Percentiles rank a stretch among this genome's conserved stretches.
These are phyloP conservation scores for Myotisia sp. DNA, from an alignment of 2,329 filamentous ascomycete species.

Conservation along the genomic window DNA sequence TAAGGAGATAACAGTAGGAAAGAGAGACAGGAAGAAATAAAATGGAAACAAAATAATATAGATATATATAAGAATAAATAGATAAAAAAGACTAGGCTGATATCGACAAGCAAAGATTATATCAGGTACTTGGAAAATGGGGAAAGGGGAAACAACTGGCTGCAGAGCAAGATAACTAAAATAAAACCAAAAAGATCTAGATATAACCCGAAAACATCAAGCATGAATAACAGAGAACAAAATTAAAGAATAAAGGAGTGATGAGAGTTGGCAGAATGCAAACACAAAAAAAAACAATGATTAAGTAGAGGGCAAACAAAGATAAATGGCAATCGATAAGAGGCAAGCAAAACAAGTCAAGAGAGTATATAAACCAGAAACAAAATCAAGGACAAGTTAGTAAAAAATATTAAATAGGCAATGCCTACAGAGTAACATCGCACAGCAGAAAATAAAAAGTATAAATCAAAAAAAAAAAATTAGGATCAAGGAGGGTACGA, in stretches of 20 bases:
- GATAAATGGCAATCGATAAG: conserved; percentile 14
- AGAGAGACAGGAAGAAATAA: conserved; percentile 1
- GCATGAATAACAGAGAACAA: neutral
- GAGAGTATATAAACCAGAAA: conserved; percentile 4
- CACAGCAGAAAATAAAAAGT: conserved; percentile 13
- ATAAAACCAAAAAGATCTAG: too few species aligned
- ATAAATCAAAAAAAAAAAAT: too few species aligned
- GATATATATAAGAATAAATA: conserved; percentile 3
- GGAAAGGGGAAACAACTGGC: too few species aligned
- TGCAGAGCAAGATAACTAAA: too few species aligned
- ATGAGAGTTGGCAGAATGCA: too few species aligned
- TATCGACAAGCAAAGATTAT: neutral
- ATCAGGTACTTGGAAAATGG: too few species aligned
- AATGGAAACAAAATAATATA: neutral
- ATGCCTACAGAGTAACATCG: conserved; percentile 17
- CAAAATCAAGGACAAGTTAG: conserved; percentile 11
- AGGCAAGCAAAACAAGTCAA: conserved; percentile 19
- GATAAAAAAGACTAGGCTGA: conserved; percentile 1
- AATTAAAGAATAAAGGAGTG: conserved; percentile 4
- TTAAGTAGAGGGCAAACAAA: neutral
- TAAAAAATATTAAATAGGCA: conserved; percentile 22
- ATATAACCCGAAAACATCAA: conserved; percentile 1
- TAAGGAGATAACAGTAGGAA: too few species aligned
- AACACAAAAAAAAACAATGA: conserved; percentile 3
- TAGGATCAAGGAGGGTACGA: neutral